A percentile compares a stretch with the other conserved stretches of the same genome.
These are phyloP conservation scores for Scolecobasidium constrictum DNA, from an alignment of 2,329 filamentous ascomycete genomes.

Conservation along the genomic window DNA sequence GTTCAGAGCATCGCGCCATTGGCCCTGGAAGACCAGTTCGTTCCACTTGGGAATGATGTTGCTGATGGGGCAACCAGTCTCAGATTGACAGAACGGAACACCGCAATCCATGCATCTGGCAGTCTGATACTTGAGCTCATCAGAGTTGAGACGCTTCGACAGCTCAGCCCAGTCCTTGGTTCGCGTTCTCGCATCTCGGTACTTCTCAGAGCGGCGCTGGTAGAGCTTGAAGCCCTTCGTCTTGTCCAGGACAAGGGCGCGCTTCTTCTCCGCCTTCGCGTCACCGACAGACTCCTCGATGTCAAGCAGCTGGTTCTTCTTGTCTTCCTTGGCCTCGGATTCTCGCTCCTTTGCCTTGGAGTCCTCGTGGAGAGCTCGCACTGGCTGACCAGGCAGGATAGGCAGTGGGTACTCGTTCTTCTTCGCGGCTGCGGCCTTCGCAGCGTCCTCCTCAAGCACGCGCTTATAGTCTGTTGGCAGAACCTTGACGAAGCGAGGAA, in stretches of 20 bases:
- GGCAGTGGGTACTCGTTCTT: slow-evolving; percentile 74
- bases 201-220: slow-evolving; percentile 84
- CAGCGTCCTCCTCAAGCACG: slow-evolving; percentile 74
- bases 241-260: slow-evolving; percentile 92
- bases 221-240: slow-evolving; percentile 98
- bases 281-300: slow-evolving; percentile 89
- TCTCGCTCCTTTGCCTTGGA: slow-evolving; percentile 45
- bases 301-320: slow-evolving; percentile 59
- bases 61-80: slow-evolving; percentile 88
- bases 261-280: slow-evolving; percentile 76
- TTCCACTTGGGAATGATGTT: slow-evolving; percentile 99
- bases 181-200: slow-evolving; percentile 71
- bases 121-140: slow-evolving; percentile 92
- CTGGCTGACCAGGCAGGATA: slow-evolving; percentile 56
- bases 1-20: slow-evolving; percentile 89
- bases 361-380: slow-evolving; percentile 41
- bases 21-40: slow-evolving; percentile 61
- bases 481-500: slow-evolving; percentile 86
- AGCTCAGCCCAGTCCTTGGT: slow-evolving; percentile 92
- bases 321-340: slow-evolving; percentile 53
- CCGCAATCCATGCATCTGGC: slow-evolving; percentile 98
- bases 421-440: slow-evolving; percentile 76
- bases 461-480: slow-evolving; percentile 94
- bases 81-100: slow-evolving; percentile 96
- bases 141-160: slow-evolving; percentile 75